Evolutionary conservation across 2,329 filamentous ascomycete species (phyloP).

Genomic region (Aspergillus proliferans): DNA sequence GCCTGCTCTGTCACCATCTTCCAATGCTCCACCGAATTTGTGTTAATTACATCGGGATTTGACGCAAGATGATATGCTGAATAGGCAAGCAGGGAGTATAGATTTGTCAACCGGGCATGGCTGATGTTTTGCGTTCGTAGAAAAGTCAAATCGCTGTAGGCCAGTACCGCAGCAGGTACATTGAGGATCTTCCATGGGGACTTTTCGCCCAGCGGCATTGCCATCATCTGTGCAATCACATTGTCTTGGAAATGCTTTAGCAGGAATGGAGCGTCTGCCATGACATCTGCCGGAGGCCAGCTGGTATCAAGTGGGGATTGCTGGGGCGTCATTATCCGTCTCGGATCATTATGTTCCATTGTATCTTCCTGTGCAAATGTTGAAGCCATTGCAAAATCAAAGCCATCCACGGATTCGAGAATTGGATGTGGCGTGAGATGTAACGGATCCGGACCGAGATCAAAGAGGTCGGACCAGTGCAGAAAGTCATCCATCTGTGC

Average conservation of each 20-base stretch:
- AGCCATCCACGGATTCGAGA: constrained; percentile 2
- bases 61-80: constrained; percentile 21
- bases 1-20: constrained; percentile 16
- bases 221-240: constrained; percentile 26
- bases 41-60: constrained; percentile 3
- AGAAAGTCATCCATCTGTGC: constrained; percentile 24
- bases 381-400: not conserved
- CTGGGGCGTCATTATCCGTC: constrained; percentile 6
- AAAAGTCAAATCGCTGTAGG: constrained; percentile 26
- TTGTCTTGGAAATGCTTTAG: constrained; percentile 27
- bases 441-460: constrained; percentile 19
- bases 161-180: constrained; percentile 24
- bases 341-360: constrained; percentile 1
- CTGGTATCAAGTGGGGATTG: constrained; percentile 7
- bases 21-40: constrained; percentile 19
- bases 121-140: constrained; percentile 20
- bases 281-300: constrained; percentile 6
- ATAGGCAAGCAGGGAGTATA: constrained; percentile 25
- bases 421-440: constrained; percentile 10
- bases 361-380: constrained; percentile 1
- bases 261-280: constrained; percentile 18
- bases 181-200: constrained; percentile 31
- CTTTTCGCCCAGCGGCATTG: constrained; percentile 25
- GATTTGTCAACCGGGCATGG: constrained; percentile 26
- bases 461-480: constrained; percentile 29